phyloP scores from a whole-genome alignment of 2,329 filamentous ascomycete species.

The Coniochaeta ligniaria region DNA sequence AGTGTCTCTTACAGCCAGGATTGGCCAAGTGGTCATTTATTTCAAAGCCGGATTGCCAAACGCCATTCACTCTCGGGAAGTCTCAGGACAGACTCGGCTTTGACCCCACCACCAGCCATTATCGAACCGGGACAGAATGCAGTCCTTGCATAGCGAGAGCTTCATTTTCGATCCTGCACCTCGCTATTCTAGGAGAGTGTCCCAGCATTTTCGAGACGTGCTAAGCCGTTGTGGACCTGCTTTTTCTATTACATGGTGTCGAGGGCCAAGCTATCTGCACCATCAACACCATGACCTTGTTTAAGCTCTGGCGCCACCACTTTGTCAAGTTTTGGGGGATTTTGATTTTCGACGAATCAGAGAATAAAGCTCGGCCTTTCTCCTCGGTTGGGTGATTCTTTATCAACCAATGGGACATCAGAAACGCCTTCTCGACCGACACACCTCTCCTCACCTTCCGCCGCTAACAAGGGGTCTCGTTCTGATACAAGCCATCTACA shows the following conservation, averaged over 20 bases:
- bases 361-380: neutral
- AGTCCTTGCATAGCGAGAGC: neutral
- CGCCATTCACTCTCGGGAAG: neutral
- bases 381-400: neutral
- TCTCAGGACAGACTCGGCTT: neutral
- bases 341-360: neutral
- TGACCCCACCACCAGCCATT: neutral
- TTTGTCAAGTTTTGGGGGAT: neutral
- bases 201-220: neutral
- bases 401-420: conserved; percentile 15
- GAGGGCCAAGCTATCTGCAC: neutral
- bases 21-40: neutral
- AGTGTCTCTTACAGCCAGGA: neutral
- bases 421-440: conserved; percentile 11
- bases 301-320: neutral
- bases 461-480: conserved; percentile 15
- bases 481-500: conserved; percentile 18
- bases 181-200: neutral
- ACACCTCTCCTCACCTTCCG: conserved; percentile 9
- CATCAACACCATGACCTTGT: neutral
- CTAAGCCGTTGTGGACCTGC: neutral
- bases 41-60: neutral
- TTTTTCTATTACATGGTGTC: neutral
- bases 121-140: neutral
- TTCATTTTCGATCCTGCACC: neutral